These are phyloP conservation scores for Neofusicoccum kwambonambiense DNA, from an alignment of 2,329 filamentous ascomycete genomes.

Conservation along the genomic window DNA sequence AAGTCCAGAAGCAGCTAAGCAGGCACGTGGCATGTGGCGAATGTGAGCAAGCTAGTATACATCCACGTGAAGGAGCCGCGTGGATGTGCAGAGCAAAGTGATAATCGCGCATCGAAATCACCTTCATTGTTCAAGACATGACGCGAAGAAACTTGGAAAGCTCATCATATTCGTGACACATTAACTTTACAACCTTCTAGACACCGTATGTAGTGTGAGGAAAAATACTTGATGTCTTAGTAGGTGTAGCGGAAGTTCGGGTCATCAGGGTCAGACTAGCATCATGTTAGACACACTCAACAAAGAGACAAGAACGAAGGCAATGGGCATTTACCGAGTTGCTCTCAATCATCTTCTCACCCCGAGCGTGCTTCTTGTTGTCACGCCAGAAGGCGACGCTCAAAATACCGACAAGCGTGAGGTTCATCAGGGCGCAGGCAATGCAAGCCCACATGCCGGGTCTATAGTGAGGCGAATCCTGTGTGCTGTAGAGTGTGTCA, in stretches of 20 bases:
- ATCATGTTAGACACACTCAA: neutral
- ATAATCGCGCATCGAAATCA: neutral
- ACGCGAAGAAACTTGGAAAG: neutral
- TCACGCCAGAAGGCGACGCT: slow-evolving; percentile 32
- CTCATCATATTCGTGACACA: slow-evolving; percentile 2
- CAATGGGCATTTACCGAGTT: slow-evolving; percentile 28
- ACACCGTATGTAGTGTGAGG: neutral
- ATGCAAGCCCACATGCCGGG: slow-evolving; percentile 41
- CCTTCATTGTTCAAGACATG: neutral
- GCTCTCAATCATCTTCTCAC: slow-evolving; percentile 43
- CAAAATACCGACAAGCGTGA: slow-evolving; percentile 34
- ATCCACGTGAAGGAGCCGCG: too few species aligned
- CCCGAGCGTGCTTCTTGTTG: slow-evolving; percentile 41
- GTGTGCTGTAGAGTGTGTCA: slow-evolving; percentile 23
- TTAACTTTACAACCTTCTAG: neutral
- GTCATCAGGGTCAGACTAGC: slow-evolving; percentile 2
- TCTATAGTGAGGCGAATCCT: slow-evolving; percentile 37
- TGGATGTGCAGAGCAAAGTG: too few species aligned
- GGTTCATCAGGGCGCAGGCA: slow-evolving; percentile 36
- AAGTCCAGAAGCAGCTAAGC: too few species aligned
- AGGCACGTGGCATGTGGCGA: too few species aligned
- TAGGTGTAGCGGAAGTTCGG: slow-evolving; percentile 17
- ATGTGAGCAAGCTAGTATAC: too few species aligned
- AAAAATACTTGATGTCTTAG: neutral
- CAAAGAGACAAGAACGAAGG: neutral